A percentile compares a stretch with the other conserved stretches of the same genome.
These are phyloP conservation scores for Trichoderma virens DNA, from an alignment of 495 filamentous ascomycete species.

Conservation along the genomic window DNA sequence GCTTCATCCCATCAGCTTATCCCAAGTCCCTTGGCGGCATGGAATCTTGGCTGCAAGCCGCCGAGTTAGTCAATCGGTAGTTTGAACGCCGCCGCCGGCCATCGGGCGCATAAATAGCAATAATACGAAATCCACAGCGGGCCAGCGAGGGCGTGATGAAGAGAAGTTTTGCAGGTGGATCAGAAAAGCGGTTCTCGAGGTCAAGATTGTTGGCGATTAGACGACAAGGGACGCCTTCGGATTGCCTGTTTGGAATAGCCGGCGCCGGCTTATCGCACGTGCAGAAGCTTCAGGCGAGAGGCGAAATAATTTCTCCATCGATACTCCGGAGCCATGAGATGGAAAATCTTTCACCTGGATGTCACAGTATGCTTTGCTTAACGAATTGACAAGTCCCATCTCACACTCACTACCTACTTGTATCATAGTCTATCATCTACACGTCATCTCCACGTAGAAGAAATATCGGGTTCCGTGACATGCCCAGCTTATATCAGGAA, in stretches of 20 bases:
- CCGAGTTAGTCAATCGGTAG: slow-evolving; percentile 7
- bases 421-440: too few species aligned
- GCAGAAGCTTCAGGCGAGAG: not conserved
- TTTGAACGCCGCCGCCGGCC: not conserved
- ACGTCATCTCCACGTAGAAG: too few species aligned
- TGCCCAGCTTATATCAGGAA: not conserved
- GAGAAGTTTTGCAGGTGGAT: slow-evolving; percentile 6
- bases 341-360: not conserved
- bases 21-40: not conserved
- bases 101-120: not conserved
- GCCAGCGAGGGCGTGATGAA: not conserved
- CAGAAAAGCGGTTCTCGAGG: slow-evolving; percentile 2
- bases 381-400: too few species aligned
- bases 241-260: not conserved
- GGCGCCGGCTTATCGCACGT: not conserved
- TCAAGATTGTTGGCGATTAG: not conserved
- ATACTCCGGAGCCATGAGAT: not conserved
- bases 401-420: too few species aligned
- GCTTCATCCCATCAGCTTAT: not conserved
- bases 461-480: too few species aligned
- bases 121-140: not conserved
- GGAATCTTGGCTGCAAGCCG: not conserved
- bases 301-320: not conserved
- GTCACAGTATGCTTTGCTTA: too few species aligned
- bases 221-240: not conserved